A percentile compares a stretch with the other conserved stretches of the same genome.
Evolutionary conservation across 306 rosid species (phyloP).

Genomic region (Oxytropis ochrocephala): DNA sequence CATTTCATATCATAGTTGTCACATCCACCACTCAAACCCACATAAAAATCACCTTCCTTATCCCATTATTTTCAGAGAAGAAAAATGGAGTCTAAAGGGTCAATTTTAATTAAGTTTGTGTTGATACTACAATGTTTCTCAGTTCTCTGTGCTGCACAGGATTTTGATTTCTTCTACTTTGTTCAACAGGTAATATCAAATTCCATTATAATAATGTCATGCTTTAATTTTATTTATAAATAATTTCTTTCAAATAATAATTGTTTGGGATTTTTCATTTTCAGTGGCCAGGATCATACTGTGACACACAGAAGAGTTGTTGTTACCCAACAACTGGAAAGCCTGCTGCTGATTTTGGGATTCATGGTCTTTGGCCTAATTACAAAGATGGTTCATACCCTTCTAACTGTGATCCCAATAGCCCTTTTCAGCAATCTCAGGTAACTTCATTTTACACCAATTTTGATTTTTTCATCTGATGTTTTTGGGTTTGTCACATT

Average conservation of each 20-base stretch:
- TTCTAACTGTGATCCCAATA: slow-evolving; percentile 58
- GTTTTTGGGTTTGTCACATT: too few species aligned
- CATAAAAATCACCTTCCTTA: background rate
- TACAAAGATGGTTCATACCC: slow-evolving; percentile 58
- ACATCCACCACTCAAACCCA: background rate
- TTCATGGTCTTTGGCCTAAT: slow-evolving; percentile 90
- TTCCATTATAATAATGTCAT: background rate
- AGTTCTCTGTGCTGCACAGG: slow-evolving; percentile 37
- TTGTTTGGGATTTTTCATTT: background rate
- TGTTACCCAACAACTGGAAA: slow-evolving; percentile 79
- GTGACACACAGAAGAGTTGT: slow-evolving; percentile 59
- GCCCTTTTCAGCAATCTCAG: slow-evolving; percentile 42
- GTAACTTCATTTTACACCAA: slow-evolving; percentile 23
- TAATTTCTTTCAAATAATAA: background rate
- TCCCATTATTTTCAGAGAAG: background rate
- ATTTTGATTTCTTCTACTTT: slow-evolving; percentile 79
- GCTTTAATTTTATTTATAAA: background rate
- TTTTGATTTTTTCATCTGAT: background rate
- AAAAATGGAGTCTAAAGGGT: slow-evolving; percentile 28
- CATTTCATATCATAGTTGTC: slow-evolving; percentile 6
- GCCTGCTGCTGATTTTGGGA: slow-evolving; percentile 63
- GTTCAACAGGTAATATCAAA: slow-evolving; percentile 63
- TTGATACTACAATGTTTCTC: slow-evolving; percentile 32
- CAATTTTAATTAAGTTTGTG: slow-evolving; percentile 35
- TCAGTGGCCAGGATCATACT: slow-evolving; percentile 93